Base-by-base conservation (phyloP, 805 yeast species). In the Teunomyces funiuensis region DNA sequence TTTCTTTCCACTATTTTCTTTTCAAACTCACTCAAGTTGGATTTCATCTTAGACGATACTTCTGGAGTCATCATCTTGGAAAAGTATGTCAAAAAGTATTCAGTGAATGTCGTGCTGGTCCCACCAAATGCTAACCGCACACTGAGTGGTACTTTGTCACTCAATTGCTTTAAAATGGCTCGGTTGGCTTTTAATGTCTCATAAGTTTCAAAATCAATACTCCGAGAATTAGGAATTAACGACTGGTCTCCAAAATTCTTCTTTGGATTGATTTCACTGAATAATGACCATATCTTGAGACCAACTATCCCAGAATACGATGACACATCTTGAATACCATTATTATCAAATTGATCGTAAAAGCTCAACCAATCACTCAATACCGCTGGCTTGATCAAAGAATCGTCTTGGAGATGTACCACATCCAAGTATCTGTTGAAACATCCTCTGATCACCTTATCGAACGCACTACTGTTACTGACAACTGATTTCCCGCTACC, bases 331-430 rank as follows among this genome's bases (percentile, higher is more conserved):
- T 66, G 66, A 1, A 69, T 65, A 31, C 63, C 63, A 9, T 46
- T 47, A 28, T 61, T 41, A 3, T 53, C 60, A 57, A 83, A 60
- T n/a, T 63, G 36, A 57, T 90, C 97, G 47, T 82, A 77, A 56
- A 85, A 86, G 49, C 63, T 75, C 20, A 86, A 56, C 96, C 96
- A 90, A 47, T 87, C 93, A 30, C 85, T 76, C 6, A 88, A 65
- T 18, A 60, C 65, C 10, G 76, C 60, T 0, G 95, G 85, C 49
- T 82, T 83, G 6, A 50, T 49, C 19, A 87, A 61, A 36, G 80
- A 69, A 41, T 78, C 82, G 49, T 87, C 95, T 31, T 83, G 71
- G 26, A 50, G 71, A 54, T 80, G 81, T 22, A 78, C 80, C 44
- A 79, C 73, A 19, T 74, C 75, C 13, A 81, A 78, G 57, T 82